These are phyloP conservation scores for Telopea speciosissima DNA, from an alignment of 177 flowering plant genomes.

Conservation along the genomic window DNA sequence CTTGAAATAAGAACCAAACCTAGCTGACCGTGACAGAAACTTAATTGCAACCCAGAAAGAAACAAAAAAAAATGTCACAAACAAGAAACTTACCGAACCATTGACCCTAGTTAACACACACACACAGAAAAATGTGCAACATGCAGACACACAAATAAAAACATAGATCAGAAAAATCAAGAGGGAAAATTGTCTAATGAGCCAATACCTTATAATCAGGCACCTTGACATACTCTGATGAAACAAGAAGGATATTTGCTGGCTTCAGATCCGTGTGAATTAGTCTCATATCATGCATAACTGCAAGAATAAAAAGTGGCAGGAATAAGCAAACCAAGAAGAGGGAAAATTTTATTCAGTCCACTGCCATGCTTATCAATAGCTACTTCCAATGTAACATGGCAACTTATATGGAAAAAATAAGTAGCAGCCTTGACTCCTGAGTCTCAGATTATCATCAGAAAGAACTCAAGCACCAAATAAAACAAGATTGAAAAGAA, in stretches of 20 bases:
- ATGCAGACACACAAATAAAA: background rate
- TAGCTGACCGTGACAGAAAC: constrained; percentile 50
- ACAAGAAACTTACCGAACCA: background rate
- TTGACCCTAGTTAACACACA: background rate
- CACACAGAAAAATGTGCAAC: no score
- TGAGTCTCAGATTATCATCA: background rate
- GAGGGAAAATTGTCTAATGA: no score
- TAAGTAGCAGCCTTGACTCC: background rate
- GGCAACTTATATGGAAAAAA: background rate
- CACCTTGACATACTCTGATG: constrained; percentile 68
- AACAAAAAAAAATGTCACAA: background rate
- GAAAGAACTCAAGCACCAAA: background rate
- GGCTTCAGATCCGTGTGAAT: constrained; percentile 96
- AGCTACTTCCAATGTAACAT: background rate
- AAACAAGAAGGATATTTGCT: constrained; percentile 86
- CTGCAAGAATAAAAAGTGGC: constrained; percentile 34
- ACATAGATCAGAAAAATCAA: background rate
- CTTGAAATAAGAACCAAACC: constrained; percentile 69
- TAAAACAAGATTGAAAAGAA: background rate
- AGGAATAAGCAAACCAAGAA: background rate
- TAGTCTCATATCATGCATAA: constrained; percentile 82
- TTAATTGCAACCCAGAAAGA: constrained; percentile 16
- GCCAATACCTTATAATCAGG: constrained; percentile 73
- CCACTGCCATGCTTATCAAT: background rate
- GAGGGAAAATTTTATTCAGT: background rate